Evolutionary conservation across 2,329 filamentous ascomycete species (phyloP).

Genomic region (Penicillium sp.): DNA sequence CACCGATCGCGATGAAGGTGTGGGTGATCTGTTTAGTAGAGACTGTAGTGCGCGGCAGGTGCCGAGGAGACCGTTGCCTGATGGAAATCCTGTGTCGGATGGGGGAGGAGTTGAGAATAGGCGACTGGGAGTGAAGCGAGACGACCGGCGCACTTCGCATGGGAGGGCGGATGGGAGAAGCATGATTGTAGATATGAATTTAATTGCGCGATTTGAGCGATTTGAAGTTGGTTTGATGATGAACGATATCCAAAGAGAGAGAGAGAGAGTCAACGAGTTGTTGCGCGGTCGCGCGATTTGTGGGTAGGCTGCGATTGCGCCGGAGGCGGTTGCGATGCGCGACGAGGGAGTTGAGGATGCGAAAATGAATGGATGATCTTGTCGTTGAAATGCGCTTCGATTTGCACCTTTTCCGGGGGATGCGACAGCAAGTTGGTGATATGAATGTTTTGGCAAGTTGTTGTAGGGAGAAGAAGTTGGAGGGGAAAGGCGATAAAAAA

Average conservation of each 20-base stretch:
- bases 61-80: slow-evolving; percentile 41
- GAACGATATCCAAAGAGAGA: neutral
- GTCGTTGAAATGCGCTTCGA: slow-evolving; percentile 25
- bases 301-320: slow-evolving; percentile 32
- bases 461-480: slow-evolving; percentile 19
- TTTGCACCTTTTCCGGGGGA: slow-evolving; percentile 23
- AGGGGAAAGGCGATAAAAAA: slow-evolving; percentile 28
- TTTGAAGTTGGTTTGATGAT: slow-evolving; percentile 3
- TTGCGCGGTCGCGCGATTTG: slow-evolving; percentile 24
- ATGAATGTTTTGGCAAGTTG: slow-evolving; percentile 51
- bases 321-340: slow-evolving; percentile 31
- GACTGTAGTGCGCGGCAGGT: slow-evolving; percentile 46
- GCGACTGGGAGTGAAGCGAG: slow-evolving; percentile 38
- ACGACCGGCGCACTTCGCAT: slow-evolving; percentile 44
- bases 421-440: slow-evolving; percentile 56
- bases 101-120: slow-evolving; percentile 43
- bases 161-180: slow-evolving; percentile 48
- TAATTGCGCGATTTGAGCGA: slow-evolving; percentile 6
- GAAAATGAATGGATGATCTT: slow-evolving; percentile 20
- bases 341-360: slow-evolving; percentile 13
- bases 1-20: slow-evolving; percentile 35
- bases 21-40: slow-evolving; percentile 43
- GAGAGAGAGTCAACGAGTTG: slow-evolving; percentile 5
- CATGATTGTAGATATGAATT: slow-evolving; percentile 32
- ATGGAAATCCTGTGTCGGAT: slow-evolving; percentile 35